Base-by-base conservation (phyloP, 305 asterid genomes). In the Fraxinus velutina region DNA sequence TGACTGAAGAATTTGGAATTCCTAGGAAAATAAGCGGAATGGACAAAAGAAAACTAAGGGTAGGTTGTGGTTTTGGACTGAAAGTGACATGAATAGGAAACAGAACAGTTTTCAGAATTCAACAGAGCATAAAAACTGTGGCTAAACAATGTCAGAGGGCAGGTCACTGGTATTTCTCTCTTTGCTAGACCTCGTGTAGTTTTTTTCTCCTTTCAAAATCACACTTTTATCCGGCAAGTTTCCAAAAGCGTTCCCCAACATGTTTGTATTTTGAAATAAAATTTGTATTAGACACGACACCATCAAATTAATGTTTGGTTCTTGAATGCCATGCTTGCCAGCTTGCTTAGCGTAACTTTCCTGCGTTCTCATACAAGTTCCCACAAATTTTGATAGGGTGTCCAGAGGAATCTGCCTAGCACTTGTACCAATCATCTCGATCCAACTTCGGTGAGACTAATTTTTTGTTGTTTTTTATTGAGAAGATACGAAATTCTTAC, bases 371-470 rank as follows among this genome's bases (percentile, higher is more conserved):
- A 78, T 36, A 10, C 68, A 76, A 76, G 17, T 73, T 68, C 72
- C 64, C 76, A 22, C 74, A 39, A 22, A 34, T 79, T 47, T 47
- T 44, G 62, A 80, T 86, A 90, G 95, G 90, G 90, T 75, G 88
- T 85, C 73, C 71, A 66, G 76, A 78, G 83, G 79, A 88, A 81
- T 80, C 88, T 90, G 73, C 90, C 93, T 29, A 52, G 85, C 52
- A 78, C 82, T 79, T 91, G 95, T 80, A 91, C 88, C 76, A 83
- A 73, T 74, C 88, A 83, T 83, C 90, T 83, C 2, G 91, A 91
- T 85, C 90, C 91, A 73, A 88, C 90, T 78, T 90, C 92, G 3
- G 95, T 91, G 83, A 86, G 92, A 57, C 47, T 75, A 66, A 34
- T 22, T 66, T 71, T 47, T 75, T 19, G 3, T 68, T 81, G 9